phyloP scores from a whole-genome alignment of 2,329 filamentous ascomycete genomes.

The Aaosphaeria pasadenensis region DNA sequence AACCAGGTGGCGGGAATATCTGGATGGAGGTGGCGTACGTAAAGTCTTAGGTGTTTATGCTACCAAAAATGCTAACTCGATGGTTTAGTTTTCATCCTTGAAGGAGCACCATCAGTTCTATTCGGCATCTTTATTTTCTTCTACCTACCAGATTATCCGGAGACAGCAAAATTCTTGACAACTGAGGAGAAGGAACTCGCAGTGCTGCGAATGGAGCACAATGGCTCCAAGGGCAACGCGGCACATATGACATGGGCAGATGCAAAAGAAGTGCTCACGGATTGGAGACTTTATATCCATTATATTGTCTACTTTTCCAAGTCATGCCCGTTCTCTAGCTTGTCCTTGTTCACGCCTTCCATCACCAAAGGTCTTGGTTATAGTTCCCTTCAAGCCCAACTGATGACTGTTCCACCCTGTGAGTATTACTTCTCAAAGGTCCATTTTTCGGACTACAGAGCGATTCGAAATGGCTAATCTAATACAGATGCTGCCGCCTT shows the following conservation, averaged over 20 bases:
- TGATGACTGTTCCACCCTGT: constrained; percentile 66
- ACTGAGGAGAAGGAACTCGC: constrained; percentile 35
- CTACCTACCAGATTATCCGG: constrained; percentile 49
- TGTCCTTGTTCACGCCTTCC: constrained; percentile 61
- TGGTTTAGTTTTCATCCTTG: constrained; percentile 16
- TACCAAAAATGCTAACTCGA: constrained; percentile 8
- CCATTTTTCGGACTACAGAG: no score
- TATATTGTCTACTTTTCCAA: constrained; percentile 39
- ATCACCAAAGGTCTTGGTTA: constrained; percentile 60
- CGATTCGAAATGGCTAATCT: no score
- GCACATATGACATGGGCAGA: constrained; percentile 45
- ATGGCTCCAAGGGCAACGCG: constrained; percentile 42
- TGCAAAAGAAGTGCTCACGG: constrained; percentile 46
- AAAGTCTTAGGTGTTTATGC: constrained; percentile 26
- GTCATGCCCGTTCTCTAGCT: constrained; percentile 18
- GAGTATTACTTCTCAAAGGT: not conserved
- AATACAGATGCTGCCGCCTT: not conserved
- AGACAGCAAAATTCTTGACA: constrained; percentile 46
- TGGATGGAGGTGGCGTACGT: not conserved
- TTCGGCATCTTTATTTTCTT: constrained; percentile 39
- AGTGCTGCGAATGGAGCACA: constrained; percentile 39
- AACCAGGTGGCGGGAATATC: constrained; percentile 22
- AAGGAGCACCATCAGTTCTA: constrained; percentile 20
- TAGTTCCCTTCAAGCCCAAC: constrained; percentile 56
- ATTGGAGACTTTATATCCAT: constrained; percentile 53